Evolutionary conservation across 208 protist genomes (phyloP), one percentile per base, ranked within the genome.

Genomic region (Acanthamoeba healyi): DNA sequence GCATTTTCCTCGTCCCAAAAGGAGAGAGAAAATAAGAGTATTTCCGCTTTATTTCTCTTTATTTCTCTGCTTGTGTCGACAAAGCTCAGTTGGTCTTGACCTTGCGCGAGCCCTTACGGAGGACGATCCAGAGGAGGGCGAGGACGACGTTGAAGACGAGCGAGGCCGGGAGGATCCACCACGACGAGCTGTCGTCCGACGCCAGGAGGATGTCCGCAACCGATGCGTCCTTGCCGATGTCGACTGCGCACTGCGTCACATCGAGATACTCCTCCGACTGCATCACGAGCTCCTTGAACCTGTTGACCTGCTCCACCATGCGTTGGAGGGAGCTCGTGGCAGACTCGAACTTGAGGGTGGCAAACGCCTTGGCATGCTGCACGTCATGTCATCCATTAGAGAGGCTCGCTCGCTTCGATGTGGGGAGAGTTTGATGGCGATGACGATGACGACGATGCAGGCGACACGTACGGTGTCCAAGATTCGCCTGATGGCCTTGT

Each of bases 11-110:
- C n/a, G n/a, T n/a, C n/a, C n/a, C n/a, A n/a, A n/a, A n/a, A n/a
- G n/a, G n/a, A n/a, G n/a, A n/a, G n/a, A n/a, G n/a, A n/a, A 49
- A 12, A 12, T 49, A 12, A 49, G 44, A 49, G 9, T 49, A 24
- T 56, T 56, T 56, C 51, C 24, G 6, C 1, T 26, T n/a, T 14
- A n/a, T 58, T 58, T 58, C 15, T n/a, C n/a, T n/a, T n/a, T n/a
- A n/a, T 6, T 58, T 26, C 44, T 49, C 44, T 49, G 44, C 44
- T 49, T 49, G 44, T 12, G 44, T 12, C 44, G 12, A 49, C 44
- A 49, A 49, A 58, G 40, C 2, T 88, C 24, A 88, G 51, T 88
- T 88, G 49, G 81, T 88, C 34, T 88, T 88, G 51, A 88, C 34
- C 51, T 88, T 88, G 29, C 34, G 29, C 34, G 46, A 46, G n/a